Evolutionary conservation across 108 stramenopile genomes (phyloP).

Genomic region (Nannochloropsis gaditana): DNA sequence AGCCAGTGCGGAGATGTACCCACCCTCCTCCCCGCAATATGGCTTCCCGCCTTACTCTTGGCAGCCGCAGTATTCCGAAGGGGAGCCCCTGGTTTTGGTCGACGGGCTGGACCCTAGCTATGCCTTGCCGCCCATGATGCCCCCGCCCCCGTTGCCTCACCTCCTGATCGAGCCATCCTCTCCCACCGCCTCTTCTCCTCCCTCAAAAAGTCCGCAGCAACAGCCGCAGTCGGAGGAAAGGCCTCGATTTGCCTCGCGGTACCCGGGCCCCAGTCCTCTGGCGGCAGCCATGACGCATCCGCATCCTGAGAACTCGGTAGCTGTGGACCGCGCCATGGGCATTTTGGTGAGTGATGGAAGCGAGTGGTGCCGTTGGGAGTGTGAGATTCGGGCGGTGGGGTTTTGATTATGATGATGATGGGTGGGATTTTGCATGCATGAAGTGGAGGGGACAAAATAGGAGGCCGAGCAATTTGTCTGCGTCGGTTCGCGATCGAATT

Average conservation of each 20-base stretch:
- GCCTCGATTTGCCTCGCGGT: constrained; percentile 2
- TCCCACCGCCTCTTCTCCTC: background rate
- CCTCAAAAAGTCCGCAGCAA: background rate
- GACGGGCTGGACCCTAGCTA: background rate
- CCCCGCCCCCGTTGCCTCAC: background rate
- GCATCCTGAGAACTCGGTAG: background rate
- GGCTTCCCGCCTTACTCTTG: background rate
- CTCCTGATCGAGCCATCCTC: background rate
- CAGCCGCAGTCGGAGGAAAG: background rate
- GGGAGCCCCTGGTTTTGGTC: background rate
- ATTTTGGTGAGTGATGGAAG: background rate
- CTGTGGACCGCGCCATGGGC: background rate
- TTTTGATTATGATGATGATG: too few relatives aligned
- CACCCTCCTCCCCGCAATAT: background rate
- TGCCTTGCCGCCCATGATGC: background rate
- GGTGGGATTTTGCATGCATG: too few relatives aligned
- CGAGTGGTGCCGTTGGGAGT: background rate
- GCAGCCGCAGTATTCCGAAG: background rate
- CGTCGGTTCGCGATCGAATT: too few relatives aligned
- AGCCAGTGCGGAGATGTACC: background rate
- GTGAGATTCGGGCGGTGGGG: too few relatives aligned
- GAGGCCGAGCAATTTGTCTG: too few relatives aligned
- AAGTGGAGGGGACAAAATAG: too few relatives aligned
- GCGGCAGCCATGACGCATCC: background rate
- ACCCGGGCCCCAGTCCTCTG: background rate